A percentile compares a stretch with the other conserved stretches of the same genome.
Conservation (phyloP, 768 basidiomycete species). For the Mrakia frigida region DNA sequence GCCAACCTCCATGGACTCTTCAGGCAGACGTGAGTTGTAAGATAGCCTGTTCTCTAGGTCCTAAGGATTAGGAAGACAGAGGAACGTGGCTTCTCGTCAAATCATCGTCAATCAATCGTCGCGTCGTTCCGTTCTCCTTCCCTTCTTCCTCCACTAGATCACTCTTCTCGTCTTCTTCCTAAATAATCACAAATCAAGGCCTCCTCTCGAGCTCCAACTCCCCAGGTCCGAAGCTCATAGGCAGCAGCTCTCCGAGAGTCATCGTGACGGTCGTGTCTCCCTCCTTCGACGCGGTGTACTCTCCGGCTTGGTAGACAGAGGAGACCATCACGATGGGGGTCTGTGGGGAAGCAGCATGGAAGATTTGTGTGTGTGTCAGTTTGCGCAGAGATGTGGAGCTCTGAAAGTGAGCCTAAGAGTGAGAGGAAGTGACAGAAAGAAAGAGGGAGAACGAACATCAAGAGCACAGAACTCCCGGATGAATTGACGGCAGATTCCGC, state of each 20-base stretch:
- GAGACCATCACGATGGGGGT: conserved; percentile 47
- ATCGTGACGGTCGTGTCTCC: conserved; percentile 51
- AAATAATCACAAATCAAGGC: background rate
- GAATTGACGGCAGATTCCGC: conserved; percentile 90
- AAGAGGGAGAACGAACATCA: conserved; percentile 39
- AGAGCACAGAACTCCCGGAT: conserved; percentile 76
- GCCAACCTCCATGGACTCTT: no score
- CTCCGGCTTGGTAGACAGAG: conserved; percentile 42
- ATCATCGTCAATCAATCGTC: no score
- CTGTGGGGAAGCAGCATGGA: conserved; percentile 40
- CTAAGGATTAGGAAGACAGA: no score
- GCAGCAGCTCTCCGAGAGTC: conserved; percentile 68
- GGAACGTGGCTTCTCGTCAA: no score
- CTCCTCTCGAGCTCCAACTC: conserved; percentile 52
- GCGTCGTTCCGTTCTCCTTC: no score
- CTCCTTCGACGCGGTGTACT: conserved; percentile 49
- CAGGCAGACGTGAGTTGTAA: no score
- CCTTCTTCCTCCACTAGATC: no score
- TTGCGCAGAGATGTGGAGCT: background rate
- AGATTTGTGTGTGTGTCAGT: background rate
- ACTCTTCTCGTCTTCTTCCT: no score
- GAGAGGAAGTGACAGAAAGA: conserved; percentile 50
- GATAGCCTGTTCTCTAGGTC: no score
- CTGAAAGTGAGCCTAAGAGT: background rate
- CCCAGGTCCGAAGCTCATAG: conserved; percentile 83